phyloP scores from a whole-genome alignment of 208 protist species.

The Crithidia fasciculata region DNA sequence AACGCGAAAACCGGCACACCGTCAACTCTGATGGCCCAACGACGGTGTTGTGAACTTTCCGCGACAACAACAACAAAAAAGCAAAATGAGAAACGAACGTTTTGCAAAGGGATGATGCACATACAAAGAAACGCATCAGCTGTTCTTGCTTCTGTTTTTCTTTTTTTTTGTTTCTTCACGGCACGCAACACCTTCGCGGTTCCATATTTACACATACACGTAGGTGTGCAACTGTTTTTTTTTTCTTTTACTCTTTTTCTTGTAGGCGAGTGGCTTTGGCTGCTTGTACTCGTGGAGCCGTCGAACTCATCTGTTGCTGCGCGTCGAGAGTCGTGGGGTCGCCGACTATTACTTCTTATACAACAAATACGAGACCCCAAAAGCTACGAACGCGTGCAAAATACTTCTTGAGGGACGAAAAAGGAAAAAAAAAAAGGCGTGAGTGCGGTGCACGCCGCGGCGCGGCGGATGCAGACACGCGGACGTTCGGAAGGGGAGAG shows the following conservation, averaged over 20 bases:
- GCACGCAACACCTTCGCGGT: neutral
- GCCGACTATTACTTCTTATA: neutral
- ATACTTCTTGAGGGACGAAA: neutral
- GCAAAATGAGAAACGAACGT: too few species aligned
- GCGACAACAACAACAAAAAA: too few species aligned
- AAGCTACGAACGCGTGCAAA: too few species aligned
- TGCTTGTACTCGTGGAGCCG: neutral
- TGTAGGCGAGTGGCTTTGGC: neutral
- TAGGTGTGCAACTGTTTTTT: conserved; percentile 8
- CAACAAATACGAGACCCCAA: neutral
- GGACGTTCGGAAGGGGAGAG: too few species aligned
- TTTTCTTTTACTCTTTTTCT: conserved; percentile 1
- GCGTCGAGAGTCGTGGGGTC: neutral
- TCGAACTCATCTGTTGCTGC: neutral
- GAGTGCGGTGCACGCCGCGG: too few species aligned
- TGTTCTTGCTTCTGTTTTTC: neutral
- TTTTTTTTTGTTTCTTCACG: conserved; percentile 3
- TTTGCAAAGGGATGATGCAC: too few species aligned
- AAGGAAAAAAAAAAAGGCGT: neutral
- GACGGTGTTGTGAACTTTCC: too few species aligned
- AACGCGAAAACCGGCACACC: too few species aligned
- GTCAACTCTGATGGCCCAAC: too few species aligned
- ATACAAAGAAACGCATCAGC: too few species aligned
- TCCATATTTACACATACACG: conserved; percentile 5
- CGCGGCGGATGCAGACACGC: too few species aligned